Evolutionary conservation across 441 rosid genomes (phyloP), one percentile per base, ranked within the genome.

Genomic region (Sinapis alba): DNA sequence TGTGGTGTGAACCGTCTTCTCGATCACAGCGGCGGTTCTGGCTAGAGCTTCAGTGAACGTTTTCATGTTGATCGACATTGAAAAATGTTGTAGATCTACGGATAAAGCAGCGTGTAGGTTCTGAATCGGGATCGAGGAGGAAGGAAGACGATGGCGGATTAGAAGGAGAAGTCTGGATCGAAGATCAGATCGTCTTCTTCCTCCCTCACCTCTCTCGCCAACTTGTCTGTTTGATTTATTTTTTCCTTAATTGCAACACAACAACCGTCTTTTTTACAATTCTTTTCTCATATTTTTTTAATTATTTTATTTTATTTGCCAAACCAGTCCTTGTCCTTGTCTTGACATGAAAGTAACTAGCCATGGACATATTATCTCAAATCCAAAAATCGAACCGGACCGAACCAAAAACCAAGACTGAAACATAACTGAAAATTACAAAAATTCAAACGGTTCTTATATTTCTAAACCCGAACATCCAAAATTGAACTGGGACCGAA

Each of bases 1-100:
- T 56, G 98, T 93, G 15, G 98, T 91, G 30, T 89, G 92, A 6
- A 93, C 98, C 65, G 89, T 89, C 83, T 93, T 93, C 85, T 91
- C 98, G 76, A 91, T 93, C 54, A 87, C 97, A 6, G 95, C 98
- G 0, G 93, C 93, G 5, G 98, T 87, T 76, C 90, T 93, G 3
- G 98, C 98, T 9, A 93, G 79, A 67, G 98, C 98, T 79, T 91
- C 92, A 6, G 97, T 90, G 12, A 93, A 72, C 62, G 92, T 78
- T 80, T 87, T 93, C 96, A 93, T 93, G 86, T 93, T 93, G 36
- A 93, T 79, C 41, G 98, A 86, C 97, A 86, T 88, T 50, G n/a
- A n/a, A n/a, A n/a, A 30, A 66, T 15, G 65, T 24, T 26, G 7
- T 30, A 67, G 69, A 70, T 65, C 72, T 38, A 27, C 0, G 4